Base-by-base conservation (phyloP, 768 basidiomycete genomes). In the Hygrophoropsis aurantiaca region DNA sequence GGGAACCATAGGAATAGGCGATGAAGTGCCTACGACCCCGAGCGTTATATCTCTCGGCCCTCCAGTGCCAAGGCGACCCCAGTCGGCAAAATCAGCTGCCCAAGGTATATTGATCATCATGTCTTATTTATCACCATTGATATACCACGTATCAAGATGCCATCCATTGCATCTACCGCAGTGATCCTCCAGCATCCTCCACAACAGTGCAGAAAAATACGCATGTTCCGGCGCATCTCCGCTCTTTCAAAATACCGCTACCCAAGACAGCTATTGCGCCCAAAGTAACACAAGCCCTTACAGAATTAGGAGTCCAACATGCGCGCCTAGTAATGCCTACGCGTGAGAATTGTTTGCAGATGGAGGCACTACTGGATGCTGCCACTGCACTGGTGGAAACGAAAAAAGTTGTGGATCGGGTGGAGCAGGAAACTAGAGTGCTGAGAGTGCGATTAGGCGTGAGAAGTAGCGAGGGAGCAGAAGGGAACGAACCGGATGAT, bases 271-370 rank as follows among this genome's bases (percentile, higher is more conserved):
- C 82, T 32, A 74, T 85, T 19, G 79, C 82, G 2, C 81, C 83
- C 13, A 91, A 93, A 60, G 81, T 97, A 56, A 74, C 82, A 8
- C 83, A 86, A 49, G 77, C 85, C 11, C 76, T 97, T 13, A 62
- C 75, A 6, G 94, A 97, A 66, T 74, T 94, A 10, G 85, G 86
- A 11, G 70, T 97, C 10, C 77, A 78, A 13, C 74, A 82, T 46
- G 78, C 77, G 13, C 82, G 87, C 10, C 77, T 99, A 41, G 89
- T 95, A 50, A 97, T 98, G 93, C 97, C 97, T 15, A 97, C 97
- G 2, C 77, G 83, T 32, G 83, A 84, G 20, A 97, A 93, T 53
- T 74, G 85, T 44, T 73, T 78, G 43, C 80, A 79, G 55, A 73
- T 94, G 16, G 93, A 97, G 51, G 71, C 74, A 11, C 66, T 98